Base-by-base conservation (phyloP, 2,329 filamentous ascomycete genomes). In the Ceratocystis papillata region DNA sequence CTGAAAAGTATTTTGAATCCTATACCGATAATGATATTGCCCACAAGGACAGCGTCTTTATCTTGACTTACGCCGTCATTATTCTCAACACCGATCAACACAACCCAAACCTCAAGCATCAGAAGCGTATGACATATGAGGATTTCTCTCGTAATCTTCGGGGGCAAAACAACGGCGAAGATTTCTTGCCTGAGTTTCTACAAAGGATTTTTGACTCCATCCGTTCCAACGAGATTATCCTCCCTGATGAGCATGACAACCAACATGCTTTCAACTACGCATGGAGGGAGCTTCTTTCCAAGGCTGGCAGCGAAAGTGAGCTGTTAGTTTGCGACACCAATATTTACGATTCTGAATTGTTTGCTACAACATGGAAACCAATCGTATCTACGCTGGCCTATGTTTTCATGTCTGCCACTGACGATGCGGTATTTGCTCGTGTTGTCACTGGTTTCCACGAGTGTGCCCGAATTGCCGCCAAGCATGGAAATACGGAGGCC, bases 51-150 rank as follows among this genome's bases (percentile, higher is more conserved):
- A 86, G 91, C 6, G 86, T 94, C 25, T 99, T 89, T 72, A 85
- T 99, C 61, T 79, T 99, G 63, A 93, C 89, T 0, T 99, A 99
- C 73, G 94, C 92, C 46, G 95, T 96, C 72, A 96, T 99, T 74
- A 91, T 99, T 84, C 79, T 99, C 66, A 99, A 99, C 73, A 96
- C 93, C 0, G 94, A 99, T 73, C 88, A 95, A 72, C 94, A 97
- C 75, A 99, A 96, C 72, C 92, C 91, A 0, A 97, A 96, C 71
- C 76, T 97, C 69, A 91, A 85, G 70, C 76, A 81, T 1, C 79
- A 85, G 71, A 89, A 88, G 72, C 89, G 93, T 50, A 99, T 99
- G 94, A 85, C 86, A 1, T 80, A 87, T 53, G 81, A 85, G 65
- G 88, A 93, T 71, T 99, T 99, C 74, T 82, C 89, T 0, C 87